These are phyloP conservation scores for Colletotrichum sp. DNA, from an alignment of 2,329 filamentous ascomycete genomes.

Conservation along the genomic window DNA sequence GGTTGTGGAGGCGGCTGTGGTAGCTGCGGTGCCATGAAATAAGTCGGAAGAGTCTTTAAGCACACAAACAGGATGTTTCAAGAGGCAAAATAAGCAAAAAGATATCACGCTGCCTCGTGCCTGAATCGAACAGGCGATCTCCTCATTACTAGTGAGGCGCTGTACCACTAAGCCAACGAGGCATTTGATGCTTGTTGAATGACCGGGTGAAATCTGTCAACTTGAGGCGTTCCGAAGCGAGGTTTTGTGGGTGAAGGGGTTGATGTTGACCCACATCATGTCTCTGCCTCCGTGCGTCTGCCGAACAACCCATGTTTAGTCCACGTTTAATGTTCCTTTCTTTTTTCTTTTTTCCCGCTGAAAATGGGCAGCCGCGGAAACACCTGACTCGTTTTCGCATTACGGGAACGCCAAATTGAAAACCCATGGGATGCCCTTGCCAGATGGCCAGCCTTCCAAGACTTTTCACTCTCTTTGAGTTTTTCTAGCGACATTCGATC, in stretches of 20 bases:
- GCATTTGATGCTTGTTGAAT: neutral
- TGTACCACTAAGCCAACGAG: slow-evolving; percentile 22
- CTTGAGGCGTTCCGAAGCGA: neutral
- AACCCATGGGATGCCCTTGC: neutral
- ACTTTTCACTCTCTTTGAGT: neutral
- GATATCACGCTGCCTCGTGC: neutral
- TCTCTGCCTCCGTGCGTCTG: neutral
- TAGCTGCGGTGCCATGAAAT: slow-evolving; percentile 11
- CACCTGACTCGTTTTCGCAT: neutral
- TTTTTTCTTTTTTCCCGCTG: neutral
- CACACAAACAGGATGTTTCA: neutral
- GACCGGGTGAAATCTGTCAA: too few species aligned
- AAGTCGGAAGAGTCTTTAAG: neutral
- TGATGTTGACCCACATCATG: neutral
- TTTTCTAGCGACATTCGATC: neutral
- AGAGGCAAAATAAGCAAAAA: neutral
- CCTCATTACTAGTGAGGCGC: slow-evolving; percentile 22
- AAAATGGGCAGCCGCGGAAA: neutral
- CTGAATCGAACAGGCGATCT: slow-evolving; percentile 21
- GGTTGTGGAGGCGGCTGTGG: slow-evolving; percentile 9
- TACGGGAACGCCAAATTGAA: neutral
- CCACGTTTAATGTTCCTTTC: neutral
- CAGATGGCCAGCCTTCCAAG: neutral
- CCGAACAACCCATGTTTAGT: neutral
- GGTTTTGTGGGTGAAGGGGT: neutral